A percentile compares a stretch with the other conserved stretches of the same genome.
These are phyloP conservation scores for Neodidymelliopsis sp. DNA, from an alignment of 2,329 filamentous ascomycete species.

Conservation along the genomic window DNA sequence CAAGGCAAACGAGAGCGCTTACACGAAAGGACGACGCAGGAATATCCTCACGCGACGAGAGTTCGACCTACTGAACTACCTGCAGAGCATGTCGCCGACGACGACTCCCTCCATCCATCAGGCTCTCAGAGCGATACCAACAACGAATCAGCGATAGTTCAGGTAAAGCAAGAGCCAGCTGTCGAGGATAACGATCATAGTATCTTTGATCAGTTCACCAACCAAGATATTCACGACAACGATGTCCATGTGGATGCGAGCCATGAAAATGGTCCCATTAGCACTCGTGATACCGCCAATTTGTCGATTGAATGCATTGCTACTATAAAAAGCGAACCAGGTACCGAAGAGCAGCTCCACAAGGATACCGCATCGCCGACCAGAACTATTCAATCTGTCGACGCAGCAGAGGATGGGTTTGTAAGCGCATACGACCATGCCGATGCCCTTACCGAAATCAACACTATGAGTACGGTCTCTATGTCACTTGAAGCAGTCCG, in stretches of 20 bases:
- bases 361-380: not conserved
- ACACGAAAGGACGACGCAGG: not conserved
- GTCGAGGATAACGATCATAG: not conserved
- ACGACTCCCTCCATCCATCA: not conserved
- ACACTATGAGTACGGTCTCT: too few relatives aligned
- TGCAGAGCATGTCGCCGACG: not conserved
- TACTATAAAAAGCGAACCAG: not conserved
- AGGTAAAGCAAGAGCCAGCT: constrained; percentile 1
- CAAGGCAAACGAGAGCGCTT: not conserved
- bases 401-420: too few relatives aligned
- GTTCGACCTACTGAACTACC: not conserved
- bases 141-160: not conserved
- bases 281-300: not conserved
- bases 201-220: constrained; percentile 6
- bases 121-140: not conserved
- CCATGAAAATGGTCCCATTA: not conserved
- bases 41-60: not conserved
- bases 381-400: not conserved
- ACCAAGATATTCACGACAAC: not conserved
- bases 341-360: not conserved
- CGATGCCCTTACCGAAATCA: too few relatives aligned
- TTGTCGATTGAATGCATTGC: not conserved
- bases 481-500: too few relatives aligned
- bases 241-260: not conserved
- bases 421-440: too few relatives aligned